phyloP scores from a whole-genome alignment of 164 flowering plant species.

The Stephania yunnanensis region DNA sequence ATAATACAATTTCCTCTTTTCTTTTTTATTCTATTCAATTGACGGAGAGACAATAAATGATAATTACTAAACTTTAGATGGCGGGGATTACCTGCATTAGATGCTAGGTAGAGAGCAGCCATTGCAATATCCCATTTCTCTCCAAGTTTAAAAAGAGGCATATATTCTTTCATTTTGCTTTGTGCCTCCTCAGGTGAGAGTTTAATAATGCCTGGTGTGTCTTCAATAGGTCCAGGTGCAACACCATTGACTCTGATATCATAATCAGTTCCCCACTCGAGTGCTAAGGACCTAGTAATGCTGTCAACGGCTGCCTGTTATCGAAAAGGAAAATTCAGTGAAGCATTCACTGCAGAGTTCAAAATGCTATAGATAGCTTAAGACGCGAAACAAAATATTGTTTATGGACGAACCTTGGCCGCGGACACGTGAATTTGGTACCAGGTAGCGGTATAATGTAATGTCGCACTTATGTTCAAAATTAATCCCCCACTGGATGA shows the following conservation, averaged over 20 bases:
- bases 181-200: constrained; percentile 62
- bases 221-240: constrained; percentile 89
- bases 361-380: neutral
- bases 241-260: constrained; percentile 92
- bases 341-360: no score
- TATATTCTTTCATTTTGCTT: constrained; percentile 28
- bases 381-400: neutral
- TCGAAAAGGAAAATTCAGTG: neutral
- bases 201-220: constrained; percentile 70
- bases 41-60: neutral
- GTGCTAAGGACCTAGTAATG: constrained; percentile 68
- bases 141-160: constrained; percentile 65
- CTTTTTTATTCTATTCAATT: neutral
- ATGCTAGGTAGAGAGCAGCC: constrained; percentile 75
- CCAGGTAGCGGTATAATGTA: constrained; percentile 92
- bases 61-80: neutral
- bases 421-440: constrained; percentile 93
- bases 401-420: constrained; percentile 60
- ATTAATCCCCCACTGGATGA: constrained; percentile 65
- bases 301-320: constrained; percentile 85
- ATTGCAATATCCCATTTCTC: constrained; percentile 95
- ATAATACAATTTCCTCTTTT: neutral
- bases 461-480: constrained; percentile 84
- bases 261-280: constrained; percentile 93
- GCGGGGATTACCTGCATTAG: constrained; percentile 55